A percentile compares a stretch with the other conserved stretches of the same genome.
Evolutionary conservation across 177 flowering plant genomes (phyloP).

Genomic region (Vitis hybrid): DNA sequence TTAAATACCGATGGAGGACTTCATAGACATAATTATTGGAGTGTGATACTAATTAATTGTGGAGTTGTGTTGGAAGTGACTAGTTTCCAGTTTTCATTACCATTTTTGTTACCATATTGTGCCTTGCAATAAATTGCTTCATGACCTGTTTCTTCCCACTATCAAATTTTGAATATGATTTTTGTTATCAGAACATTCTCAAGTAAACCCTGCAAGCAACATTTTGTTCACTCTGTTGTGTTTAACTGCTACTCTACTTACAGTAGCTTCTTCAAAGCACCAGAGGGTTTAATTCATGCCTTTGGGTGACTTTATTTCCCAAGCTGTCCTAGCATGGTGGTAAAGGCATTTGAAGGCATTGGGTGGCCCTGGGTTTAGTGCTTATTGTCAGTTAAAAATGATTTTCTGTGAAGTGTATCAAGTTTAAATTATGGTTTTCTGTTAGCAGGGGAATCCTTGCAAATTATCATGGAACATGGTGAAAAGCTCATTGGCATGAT

Average conservation of each 20-base stretch:
- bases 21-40: neutral
- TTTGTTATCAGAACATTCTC: no score
- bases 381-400: neutral
- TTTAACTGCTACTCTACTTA: neutral
- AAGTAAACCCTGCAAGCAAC: neutral
- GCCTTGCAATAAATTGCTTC: neutral
- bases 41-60: neutral
- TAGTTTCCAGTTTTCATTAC: neutral
- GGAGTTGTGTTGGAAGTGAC: no score
- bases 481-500: constrained; percentile 92
- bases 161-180: neutral
- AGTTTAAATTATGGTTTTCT: constrained; percentile 10
- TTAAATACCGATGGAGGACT: neutral
- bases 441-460: constrained; percentile 74
- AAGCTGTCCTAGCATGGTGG: neutral
- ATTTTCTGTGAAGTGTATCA: neutral
- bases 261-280: neutral
- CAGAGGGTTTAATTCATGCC: neutral
- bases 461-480: constrained; percentile 91
- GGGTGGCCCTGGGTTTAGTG: neutral
- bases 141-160: neutral
- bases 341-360: neutral
- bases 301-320: neutral
- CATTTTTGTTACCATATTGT: neutral
- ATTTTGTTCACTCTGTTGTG: neutral